Percentiles rank a stretch among this genome's conserved stretches.
Evolutionary conservation across 805 yeast species (phyloP).

Genomic region (Candida oleophila): DNA sequence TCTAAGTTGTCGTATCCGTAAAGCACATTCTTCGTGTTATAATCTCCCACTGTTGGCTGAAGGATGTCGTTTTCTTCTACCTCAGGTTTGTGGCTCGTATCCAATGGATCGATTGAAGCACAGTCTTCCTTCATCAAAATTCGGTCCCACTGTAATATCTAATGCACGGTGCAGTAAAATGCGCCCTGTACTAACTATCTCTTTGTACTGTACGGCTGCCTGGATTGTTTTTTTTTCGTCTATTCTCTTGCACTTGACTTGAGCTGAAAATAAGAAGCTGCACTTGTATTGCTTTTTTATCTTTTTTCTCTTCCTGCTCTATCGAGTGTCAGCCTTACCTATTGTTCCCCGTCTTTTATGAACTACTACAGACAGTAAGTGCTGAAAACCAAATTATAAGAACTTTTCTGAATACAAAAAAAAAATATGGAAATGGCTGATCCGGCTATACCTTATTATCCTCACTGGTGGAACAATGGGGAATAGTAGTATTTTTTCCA

Average conservation of each 20-base stretch:
- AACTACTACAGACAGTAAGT: too few species aligned
- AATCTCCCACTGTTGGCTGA: conserved; percentile 10
- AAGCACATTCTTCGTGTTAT: background rate
- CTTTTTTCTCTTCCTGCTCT: background rate
- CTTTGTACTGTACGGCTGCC: background rate
- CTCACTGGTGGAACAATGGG: too few species aligned
- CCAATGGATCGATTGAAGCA: background rate
- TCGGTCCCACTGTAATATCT: background rate
- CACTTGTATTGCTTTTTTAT: background rate
- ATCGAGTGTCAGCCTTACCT: too few species aligned
- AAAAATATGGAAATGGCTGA: too few species aligned
- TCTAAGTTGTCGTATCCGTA: background rate
- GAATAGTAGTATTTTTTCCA: too few species aligned
- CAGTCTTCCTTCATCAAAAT: conserved; percentile 5
- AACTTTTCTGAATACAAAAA: too few species aligned
- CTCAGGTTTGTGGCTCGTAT: background rate
- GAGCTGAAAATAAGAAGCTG: background rate
- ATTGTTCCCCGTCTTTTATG: too few species aligned
- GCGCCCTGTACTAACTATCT: background rate
- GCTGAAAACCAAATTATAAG: too few species aligned
- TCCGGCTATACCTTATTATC: too few species aligned
- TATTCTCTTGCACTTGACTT: too few species aligned
- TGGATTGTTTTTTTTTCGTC: too few species aligned
- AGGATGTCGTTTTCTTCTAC: conserved; percentile 8
- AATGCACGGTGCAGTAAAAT: background rate